A percentile compares a stretch with the other conserved stretches of the same genome.
Conservation (phyloP, 1,284 basidiomycete species). For the Exobasidium cylindrosporum region DNA sequence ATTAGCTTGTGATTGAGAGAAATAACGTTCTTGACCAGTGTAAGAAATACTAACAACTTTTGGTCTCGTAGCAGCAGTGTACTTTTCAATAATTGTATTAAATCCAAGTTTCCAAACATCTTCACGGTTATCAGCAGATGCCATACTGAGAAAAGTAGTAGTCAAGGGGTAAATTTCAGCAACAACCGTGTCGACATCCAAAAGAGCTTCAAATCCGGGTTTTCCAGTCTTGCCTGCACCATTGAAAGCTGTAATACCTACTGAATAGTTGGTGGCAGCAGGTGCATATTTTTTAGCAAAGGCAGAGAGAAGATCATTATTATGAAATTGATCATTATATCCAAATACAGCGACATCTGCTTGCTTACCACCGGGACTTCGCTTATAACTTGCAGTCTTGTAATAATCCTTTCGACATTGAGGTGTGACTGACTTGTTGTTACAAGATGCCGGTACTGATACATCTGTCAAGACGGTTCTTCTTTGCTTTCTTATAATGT, state of each 20-base stretch:
- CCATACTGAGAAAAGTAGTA: conserved; percentile 16
- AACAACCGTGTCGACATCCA: conserved; percentile 20
- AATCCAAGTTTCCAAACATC: conserved; percentile 20
- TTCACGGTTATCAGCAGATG: conserved; percentile 5
- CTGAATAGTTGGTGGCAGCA: conserved; percentile 10
- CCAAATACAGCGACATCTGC: not conserved
- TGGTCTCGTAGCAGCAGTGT: not conserved
- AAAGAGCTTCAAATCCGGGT: conserved; percentile 19
- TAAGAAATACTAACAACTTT: conserved; percentile 20
- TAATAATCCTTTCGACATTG: conserved; percentile 16
- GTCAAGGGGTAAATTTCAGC: conserved; percentile 17
- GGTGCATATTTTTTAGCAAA: conserved; percentile 16
- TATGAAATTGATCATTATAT: not conserved
- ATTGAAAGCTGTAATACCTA: conserved; percentile 7
- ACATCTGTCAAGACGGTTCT: not conserved
- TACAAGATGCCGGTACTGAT: conserved; percentile 6
- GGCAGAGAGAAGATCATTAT: conserved; percentile 1
- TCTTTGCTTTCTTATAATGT: not conserved
- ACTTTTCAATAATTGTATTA: conserved; percentile 1
- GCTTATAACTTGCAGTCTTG: conserved; percentile 3
- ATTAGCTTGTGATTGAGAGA: conserved; percentile 14
- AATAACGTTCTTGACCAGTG: conserved; percentile 10
- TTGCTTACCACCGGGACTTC: not conserved
- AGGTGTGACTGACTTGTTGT: conserved; percentile 14
- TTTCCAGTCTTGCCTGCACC: conserved; percentile 19